Base-by-base conservation (phyloP, 192 early-diverging fungal genomes). In the Chytriomyces hyalinus region DNA sequence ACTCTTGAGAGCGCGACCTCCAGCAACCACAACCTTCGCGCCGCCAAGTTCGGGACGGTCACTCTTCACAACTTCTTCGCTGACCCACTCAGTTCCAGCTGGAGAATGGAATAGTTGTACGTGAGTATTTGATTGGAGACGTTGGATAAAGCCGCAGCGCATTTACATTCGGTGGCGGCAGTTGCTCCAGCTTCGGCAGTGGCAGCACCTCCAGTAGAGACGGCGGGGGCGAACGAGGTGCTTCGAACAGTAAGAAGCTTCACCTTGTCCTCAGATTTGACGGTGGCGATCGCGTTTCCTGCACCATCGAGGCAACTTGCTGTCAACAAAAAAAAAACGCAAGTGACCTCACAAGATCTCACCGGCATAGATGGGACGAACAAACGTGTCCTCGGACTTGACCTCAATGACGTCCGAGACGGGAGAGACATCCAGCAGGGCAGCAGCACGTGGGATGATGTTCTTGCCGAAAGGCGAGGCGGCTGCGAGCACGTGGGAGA, bases 281-380 rank as follows among this genome's bases (percentile, higher is more conserved):
- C 97, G 0, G 92, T 97, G 49, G 97, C 96, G 84, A 99, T 92
- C 22, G 96, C 97, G 79, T 99, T 99, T 73, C 94, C 92, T 93
- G 4, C 11, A 46, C 7, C 26, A 63, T 28, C n/a, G 28, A 15
- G 15, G 49, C 20, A 28, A 48, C 73, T 15, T n/a, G 13, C 43
- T 2, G 46, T 36, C 46, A 47, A 28, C 26, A 11, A 67, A 47
- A 46, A 17, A 46, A 46, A 28, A 48, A 15, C 13, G 26, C 43
- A 13, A 28, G 46, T 13, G 50, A 72, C 17, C 48, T n/a, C 15
- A 22, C 24, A 36, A 36, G 36, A 48, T 60, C 82, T 61, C 82
- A 94, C 95, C 97, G 66, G 97, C 97, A 82, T 96, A 99, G 83
- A 99, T 96, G 45, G 97, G 97, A 11, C 97, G 90, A 64, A 95